Conservation (phyloP, 139 green algal species). For the Spirogloea muscicola region DNA sequence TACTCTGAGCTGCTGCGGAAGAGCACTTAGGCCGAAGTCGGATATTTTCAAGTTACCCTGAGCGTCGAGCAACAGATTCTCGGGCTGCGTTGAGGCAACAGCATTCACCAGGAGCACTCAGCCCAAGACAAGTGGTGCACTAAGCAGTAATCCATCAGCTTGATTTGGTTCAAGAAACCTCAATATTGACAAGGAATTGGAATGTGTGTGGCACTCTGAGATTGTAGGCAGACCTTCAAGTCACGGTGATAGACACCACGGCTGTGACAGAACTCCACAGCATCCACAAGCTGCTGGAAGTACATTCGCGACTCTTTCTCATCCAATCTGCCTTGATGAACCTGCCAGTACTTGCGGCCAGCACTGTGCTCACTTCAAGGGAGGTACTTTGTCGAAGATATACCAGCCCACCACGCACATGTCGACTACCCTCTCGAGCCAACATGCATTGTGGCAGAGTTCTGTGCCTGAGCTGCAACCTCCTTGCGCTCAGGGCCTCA, state of each 20-base stretch:
- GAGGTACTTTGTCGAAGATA: no score
- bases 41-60: slow-evolving; percentile 78
- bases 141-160: no score
- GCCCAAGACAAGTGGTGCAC: no score
- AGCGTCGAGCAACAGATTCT: slow-evolving; percentile 93
- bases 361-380: no score
- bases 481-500: no score
- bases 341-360: no score
- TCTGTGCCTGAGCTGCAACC: no score
- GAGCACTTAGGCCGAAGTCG: slow-evolving; percentile 77
- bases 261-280: slow-evolving; percentile 63
- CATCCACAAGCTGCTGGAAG: slow-evolving; percentile 68
- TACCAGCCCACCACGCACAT: no score
- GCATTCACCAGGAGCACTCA: neutral
- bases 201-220: neutral
- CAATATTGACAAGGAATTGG: neutral
- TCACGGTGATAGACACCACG: slow-evolving; percentile 55
- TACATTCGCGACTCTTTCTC: slow-evolving; percentile 54
- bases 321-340: slow-evolving; percentile 44
- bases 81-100: slow-evolving; percentile 62
- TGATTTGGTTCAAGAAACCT: no score
- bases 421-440: no score
- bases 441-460: no score
- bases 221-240: slow-evolving; percentile 52
- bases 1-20: slow-evolving; percentile 36